Evolutionary conservation across 331 rosid genomes (phyloP), one percentile per base, ranked within the genome.

Genomic region (Cydonia oblonga): DNA sequence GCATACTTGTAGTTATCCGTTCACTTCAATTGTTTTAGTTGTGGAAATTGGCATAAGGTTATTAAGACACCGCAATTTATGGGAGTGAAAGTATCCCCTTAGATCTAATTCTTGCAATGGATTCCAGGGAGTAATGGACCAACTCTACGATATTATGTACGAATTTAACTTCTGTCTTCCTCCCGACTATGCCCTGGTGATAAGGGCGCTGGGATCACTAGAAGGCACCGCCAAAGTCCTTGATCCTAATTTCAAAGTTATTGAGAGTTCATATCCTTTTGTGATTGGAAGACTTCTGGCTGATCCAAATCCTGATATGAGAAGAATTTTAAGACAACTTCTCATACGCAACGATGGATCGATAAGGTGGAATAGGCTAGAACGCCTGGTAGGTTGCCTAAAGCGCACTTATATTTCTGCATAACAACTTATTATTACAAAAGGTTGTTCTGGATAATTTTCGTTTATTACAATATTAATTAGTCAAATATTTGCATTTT

Each of bases 201-300:
- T 89, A 81, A 89, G 98, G 85, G 89, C 98, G 54, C 69, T 89
- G 85, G 98, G 98, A 76, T 89, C 98, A 54, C 87, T 91, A 22
- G 97, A 95, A 81, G 98, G 98, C 84, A 95, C 98, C 18, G 98
- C 98, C 64, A 95, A 93, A 79, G 88, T 65, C 80, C 89, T 95
- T 64, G 96, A 95, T 89, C 97, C 96, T 80, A 86, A 78, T 71
- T 95, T 95, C 75, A 89, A 95, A 79, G 97, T 95, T 66, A 79
- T 95, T 57, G 96, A 89, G 87, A 91, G 99, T 78, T 90, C 99
- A 58, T 91, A 88, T 77, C 97, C 97, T 70, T 95, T 86, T 84
- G 96, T 95, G 74, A 84, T 91, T 12, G 97, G 99, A 67, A 91
- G 97, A 81, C 96, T 95, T 73, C 82, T 95, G 79, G 91, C 87